These are phyloP conservation scores for Paecilomyces dactylethromorphus DNA, from an alignment of 2,329 filamentous ascomycete genomes.

Conservation along the genomic window DNA sequence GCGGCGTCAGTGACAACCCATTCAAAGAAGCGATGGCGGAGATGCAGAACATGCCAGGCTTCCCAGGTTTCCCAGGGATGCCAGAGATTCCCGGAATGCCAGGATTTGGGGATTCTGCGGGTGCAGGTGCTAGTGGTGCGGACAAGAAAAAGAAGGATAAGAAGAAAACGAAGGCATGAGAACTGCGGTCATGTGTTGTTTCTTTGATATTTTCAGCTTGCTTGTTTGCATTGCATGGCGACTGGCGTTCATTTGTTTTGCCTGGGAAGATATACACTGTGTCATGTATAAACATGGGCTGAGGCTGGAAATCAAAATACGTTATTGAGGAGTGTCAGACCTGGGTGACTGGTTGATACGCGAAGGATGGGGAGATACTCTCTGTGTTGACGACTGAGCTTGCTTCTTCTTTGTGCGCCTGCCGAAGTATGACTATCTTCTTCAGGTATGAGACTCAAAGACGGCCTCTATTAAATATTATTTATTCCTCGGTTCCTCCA, in stretches of 20 bases:
- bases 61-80: constrained; percentile 36
- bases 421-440: not conserved
- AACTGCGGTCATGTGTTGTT: constrained; percentile 5
- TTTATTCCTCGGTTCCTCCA: too few relatives aligned
- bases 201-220: constrained; percentile 2
- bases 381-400: too few relatives aligned
- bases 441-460: too few relatives aligned
- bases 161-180: constrained; percentile 41
- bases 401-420: not conserved
- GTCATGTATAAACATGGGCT: not conserved
- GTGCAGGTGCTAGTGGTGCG: constrained; percentile 17
- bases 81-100: constrained; percentile 47
- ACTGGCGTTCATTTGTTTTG: constrained; percentile 24
- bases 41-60: constrained; percentile 56
- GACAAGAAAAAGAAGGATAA: constrained; percentile 45
- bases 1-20: constrained; percentile 88
- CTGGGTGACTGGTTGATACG: not conserved
- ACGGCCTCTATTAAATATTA: too few relatives aligned
- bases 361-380: not conserved
- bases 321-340: not conserved
- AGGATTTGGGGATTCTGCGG: constrained; percentile 36
- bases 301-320: not conserved
- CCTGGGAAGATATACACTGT: not conserved
- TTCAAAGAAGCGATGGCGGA: constrained; percentile 96
- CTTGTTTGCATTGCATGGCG: constrained; percentile 32